Evolutionary conservation across 2,329 filamentous ascomycete species (phyloP).

Genomic region (Ascosphaera apis): DNA sequence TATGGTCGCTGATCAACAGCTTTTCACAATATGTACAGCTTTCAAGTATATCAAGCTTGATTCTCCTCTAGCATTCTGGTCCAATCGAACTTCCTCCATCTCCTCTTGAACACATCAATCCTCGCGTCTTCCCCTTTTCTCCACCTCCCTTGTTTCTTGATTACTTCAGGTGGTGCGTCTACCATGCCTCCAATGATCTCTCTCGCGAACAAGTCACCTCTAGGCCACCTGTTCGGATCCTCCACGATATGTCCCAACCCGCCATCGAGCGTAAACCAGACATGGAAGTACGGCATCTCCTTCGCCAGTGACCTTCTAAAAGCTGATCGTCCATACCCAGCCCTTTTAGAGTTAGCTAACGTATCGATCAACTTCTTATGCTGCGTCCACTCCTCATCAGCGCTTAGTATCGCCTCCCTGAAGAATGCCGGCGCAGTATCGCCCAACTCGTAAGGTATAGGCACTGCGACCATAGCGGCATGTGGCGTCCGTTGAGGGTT

Average conservation of each 20-base stretch:
- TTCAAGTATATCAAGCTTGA: background rate
- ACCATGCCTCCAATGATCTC: constrained; percentile 87
- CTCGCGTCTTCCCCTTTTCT: constrained; percentile 39
- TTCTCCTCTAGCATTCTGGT: constrained; percentile 35
- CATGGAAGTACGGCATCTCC: constrained; percentile 97
- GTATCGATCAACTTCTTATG: constrained; percentile 92
- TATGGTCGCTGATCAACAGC: no score
- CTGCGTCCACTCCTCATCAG: constrained; percentile 87
- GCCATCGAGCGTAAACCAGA: constrained; percentile 82
- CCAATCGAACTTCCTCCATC: constrained; percentile 91
- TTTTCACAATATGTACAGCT: no score
- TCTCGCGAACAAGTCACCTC: constrained; percentile 74
- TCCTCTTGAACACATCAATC: constrained; percentile 55
- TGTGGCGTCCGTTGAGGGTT: constrained; percentile 55
- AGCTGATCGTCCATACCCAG: constrained; percentile 50
- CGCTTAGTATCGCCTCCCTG: constrained; percentile 68
- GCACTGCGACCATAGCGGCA: constrained; percentile 65
- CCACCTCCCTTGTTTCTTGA: constrained; percentile 85
- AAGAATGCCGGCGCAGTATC: constrained; percentile 89
- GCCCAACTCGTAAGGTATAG: constrained; percentile 75
- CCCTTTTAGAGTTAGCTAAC: constrained; percentile 25
- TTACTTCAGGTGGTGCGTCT: constrained; percentile 54
- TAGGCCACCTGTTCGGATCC: constrained; percentile 63
- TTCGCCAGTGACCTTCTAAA: constrained; percentile 69
- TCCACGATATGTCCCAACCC: constrained; percentile 85